A percentile compares a stretch with the other conserved stretches of the same genome.
Evolutionary conservation across 371 early-diverging fungal species (phyloP).

Genomic region (Rhizomucor miehei): DNA sequence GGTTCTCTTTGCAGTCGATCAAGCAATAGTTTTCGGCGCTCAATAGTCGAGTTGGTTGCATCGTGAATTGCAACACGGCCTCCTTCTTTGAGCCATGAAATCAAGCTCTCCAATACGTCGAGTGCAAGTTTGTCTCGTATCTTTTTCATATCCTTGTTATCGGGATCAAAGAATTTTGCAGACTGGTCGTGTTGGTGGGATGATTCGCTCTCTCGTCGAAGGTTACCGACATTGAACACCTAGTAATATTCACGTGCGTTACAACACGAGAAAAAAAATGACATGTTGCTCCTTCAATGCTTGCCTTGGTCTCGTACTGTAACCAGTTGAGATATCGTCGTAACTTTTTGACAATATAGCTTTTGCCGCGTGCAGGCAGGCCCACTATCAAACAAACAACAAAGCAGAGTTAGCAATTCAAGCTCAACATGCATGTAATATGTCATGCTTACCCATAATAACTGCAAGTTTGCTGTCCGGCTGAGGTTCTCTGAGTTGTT

Average conservation of each 20-base stretch:
- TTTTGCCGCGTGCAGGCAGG: slow-evolving; percentile 87
- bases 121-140: slow-evolving; percentile 74
- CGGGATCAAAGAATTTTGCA: slow-evolving; percentile 74
- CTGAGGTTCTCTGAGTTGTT: slow-evolving; percentile 28
- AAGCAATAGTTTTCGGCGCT: slow-evolving; percentile 62
- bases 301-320: slow-evolving; percentile 64
- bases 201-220: slow-evolving; percentile 58
- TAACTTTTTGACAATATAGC: slow-evolving; percentile 86
- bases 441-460: slow-evolving; percentile 55
- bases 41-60: slow-evolving; percentile 83
- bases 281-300: neutral
- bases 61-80: slow-evolving; percentile 87
- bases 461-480: slow-evolving; percentile 56
- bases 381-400: slow-evolving; percentile 63
- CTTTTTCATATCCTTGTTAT: slow-evolving; percentile 64
- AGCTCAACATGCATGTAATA: slow-evolving; percentile 1
- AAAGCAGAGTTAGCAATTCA: neutral
- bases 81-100: slow-evolving; percentile 68
- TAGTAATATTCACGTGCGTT: slow-evolving; percentile 14
- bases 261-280: neutral
- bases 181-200: slow-evolving; percentile 48
- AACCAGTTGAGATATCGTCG: slow-evolving; percentile 73
- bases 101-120: slow-evolving; percentile 78
- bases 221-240: slow-evolving; percentile 88
- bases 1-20: slow-evolving; percentile 59